A percentile compares a stretch with the other conserved stretches of the same genome.
Evolutionary conservation across 805 yeast genomes (phyloP).

Genomic region (Candida montana): DNA sequence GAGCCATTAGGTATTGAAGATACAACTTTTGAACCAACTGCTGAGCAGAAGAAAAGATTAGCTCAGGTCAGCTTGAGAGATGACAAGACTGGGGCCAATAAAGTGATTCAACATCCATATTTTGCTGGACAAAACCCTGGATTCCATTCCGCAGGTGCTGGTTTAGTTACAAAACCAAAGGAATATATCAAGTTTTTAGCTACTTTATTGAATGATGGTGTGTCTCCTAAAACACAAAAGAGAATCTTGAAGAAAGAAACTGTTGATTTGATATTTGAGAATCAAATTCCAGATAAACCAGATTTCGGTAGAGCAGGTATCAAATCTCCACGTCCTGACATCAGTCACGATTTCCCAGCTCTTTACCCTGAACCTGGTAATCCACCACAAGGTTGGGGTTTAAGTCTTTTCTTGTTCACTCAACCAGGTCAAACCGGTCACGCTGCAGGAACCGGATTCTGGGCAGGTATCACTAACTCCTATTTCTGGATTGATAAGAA

Average conservation of each 20-base stretch:
- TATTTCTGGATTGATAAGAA: slow-evolving; percentile 38
- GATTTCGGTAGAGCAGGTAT: slow-evolving; percentile 1
- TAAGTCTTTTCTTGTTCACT: slow-evolving; percentile 26
- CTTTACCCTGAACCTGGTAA: slow-evolving; percentile 23
- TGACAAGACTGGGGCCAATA: slow-evolving; percentile 12
- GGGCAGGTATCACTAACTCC: slow-evolving; percentile 38
- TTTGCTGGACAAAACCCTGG: slow-evolving; percentile 5
- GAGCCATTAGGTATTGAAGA: slow-evolving; percentile 27
- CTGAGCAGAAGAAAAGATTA: slow-evolving; percentile 15
- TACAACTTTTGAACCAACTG: slow-evolving; percentile 23
- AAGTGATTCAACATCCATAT: slow-evolving; percentile 10
- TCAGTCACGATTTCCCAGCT: slow-evolving; percentile 29
- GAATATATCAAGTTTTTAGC: slow-evolving; percentile 37
- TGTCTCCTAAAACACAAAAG: slow-evolving; percentile 30
- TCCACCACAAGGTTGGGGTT: slow-evolving; percentile 29
- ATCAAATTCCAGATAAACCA: slow-evolving; percentile 1
- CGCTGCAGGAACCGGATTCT: slow-evolving; percentile 30
- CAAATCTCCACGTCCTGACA: slow-evolving; percentile 1
- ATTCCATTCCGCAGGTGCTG: slow-evolving; percentile 39
- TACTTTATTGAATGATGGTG: slow-evolving; percentile 36
- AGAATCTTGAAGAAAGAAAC: slow-evolving; percentile 30
- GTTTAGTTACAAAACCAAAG: slow-evolving; percentile 34
- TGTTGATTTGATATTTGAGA: slow-evolving; percentile 17
- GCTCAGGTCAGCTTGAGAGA: slow-evolving; percentile 23
- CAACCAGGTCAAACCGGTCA: slow-evolving; percentile 31